Base-by-base conservation (phyloP, 306 rosid species). In the Coriaria nepalensis region DNA sequence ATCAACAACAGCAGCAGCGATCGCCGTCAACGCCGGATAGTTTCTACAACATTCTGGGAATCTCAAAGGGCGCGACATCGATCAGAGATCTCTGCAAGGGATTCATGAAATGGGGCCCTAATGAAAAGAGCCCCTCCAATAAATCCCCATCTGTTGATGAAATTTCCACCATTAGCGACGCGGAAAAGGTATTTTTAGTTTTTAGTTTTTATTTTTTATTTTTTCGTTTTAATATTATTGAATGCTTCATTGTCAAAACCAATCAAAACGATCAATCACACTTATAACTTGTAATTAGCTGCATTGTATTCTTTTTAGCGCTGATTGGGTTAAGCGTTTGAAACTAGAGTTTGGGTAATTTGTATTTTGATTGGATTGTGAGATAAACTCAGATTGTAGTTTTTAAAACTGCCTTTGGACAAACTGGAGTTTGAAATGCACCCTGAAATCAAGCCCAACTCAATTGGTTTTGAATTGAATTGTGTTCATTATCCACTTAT, bases 41-140 rank as follows among this genome's bases (percentile, higher is more conserved):
- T 68, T 54, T 77, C 49, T 62, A 70, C 57, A 38, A 47, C 43
- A 36, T 82, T 64, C 70, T 79, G 29, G 71, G 78, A 47, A 66
- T 82, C 13, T 57, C 82, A 13, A 75, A 65, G 43, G 57, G 34
- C 35, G 29, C 29, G 29, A 50, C 58, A 40, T 54, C 87, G 4
- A 49, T 82, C 34, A 80, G 77, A 70, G 81, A 78, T 7, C 55
- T 86, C 7, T 49, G 80, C 78, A 82, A 70, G 61, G 88, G 54
- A 35, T 68, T 76, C 48, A 43, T 10, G 43, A 72, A 76, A 76
- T 61, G 54, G 68, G 29, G 49, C 33, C 45, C 40, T 36, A 55
- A 63, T 33, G 67, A 67, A 8, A 66, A 72, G 41, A 61, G 65
- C 44, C 49, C 56, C 7, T 40, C 42, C 9, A 46, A 59, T 20